Conservation (phyloP, 1,284 basidiomycete genomes). For the Lentinula novae-zelandiae region DNA sequence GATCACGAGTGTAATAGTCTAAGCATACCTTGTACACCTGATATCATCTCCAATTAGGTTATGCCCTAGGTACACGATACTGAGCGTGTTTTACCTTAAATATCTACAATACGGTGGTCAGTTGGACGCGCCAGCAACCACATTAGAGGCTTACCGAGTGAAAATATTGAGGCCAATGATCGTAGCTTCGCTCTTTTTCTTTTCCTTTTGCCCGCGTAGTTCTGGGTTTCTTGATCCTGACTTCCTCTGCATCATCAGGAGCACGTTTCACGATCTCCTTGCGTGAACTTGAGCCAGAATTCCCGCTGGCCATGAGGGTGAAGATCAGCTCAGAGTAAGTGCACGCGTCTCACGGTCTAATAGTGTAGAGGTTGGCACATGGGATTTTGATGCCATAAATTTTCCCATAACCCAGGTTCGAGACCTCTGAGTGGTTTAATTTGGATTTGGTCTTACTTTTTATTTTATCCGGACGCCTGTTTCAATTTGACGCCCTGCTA, state of each 20-base stretch:
- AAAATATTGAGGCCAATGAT: conserved; percentile 58
- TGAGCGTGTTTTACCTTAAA: conserved; percentile 30
- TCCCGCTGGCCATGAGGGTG: background rate
- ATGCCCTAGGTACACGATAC: background rate
- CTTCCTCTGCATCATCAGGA: background rate
- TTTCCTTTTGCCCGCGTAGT: conserved; percentile 3
- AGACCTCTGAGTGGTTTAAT: conserved; percentile 4
- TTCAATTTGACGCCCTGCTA: too few relatives aligned
- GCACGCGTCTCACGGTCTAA: background rate
- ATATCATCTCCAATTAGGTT: conserved; percentile 11
- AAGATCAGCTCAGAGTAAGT: background rate
- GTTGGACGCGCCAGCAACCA: background rate
- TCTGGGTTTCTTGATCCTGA: background rate
- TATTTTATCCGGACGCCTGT: too few relatives aligned
- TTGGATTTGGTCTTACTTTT: background rate
- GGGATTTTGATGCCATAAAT: background rate
- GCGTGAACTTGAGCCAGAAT: background rate
- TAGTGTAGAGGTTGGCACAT: conserved; percentile 8
- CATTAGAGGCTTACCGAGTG: conserved; percentile 35
- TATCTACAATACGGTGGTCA: background rate
- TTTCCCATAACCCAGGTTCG: conserved; percentile 10
- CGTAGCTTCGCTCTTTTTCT: conserved; percentile 12
- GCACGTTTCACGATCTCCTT: background rate
- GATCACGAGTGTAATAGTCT: background rate
- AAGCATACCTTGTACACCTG: conserved; percentile 22